Percentiles rank a stretch among this genome's conserved stretches.
Conservation (phyloP, 1,284 basidiomycete species). For the Ustilago trichophora region DNA sequence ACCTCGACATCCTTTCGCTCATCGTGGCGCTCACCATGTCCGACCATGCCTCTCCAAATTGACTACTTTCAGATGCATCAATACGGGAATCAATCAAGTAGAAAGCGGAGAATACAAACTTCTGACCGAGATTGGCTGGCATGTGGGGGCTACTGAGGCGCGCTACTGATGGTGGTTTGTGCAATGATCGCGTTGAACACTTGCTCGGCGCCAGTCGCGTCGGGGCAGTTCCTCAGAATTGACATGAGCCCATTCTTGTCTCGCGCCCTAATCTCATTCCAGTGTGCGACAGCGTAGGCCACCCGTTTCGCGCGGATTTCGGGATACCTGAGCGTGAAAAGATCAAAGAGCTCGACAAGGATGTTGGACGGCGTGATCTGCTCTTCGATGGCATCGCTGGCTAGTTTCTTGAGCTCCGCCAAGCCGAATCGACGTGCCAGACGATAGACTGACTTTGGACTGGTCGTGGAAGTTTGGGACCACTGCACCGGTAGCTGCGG, state of each 20-base stretch:
- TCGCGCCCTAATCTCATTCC: conserved; percentile 17
- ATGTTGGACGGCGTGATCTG: conserved; percentile 19
- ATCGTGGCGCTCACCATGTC: no score
- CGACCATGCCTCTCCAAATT: no score
- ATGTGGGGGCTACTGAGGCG: no score
- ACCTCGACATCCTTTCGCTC: no score
- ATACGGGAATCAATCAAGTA: no score
- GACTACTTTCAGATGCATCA: no score
- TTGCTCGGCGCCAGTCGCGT: not conserved
- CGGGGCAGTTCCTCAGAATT: not conserved
- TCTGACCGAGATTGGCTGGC: no score
- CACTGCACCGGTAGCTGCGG: no score
- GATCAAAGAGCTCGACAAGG: conserved; percentile 19
- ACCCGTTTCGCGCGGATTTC: conserved; percentile 11
- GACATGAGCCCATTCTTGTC: not conserved
- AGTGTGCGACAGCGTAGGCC: conserved; percentile 17
- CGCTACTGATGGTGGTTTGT: no score
- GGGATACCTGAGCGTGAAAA: conserved; percentile 10
- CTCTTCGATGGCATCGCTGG: conserved; percentile 2
- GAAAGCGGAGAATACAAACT: no score
- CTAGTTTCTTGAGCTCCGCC: conserved; percentile 7
- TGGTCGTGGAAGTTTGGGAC: no score
- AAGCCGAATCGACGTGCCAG: conserved; percentile 14
- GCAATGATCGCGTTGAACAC: conserved; percentile 8
- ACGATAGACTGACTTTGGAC: conserved; percentile 37